These are phyloP conservation scores for Vigna radiata DNA, from an alignment of 306 rosid genomes.

Conservation along the genomic window DNA sequence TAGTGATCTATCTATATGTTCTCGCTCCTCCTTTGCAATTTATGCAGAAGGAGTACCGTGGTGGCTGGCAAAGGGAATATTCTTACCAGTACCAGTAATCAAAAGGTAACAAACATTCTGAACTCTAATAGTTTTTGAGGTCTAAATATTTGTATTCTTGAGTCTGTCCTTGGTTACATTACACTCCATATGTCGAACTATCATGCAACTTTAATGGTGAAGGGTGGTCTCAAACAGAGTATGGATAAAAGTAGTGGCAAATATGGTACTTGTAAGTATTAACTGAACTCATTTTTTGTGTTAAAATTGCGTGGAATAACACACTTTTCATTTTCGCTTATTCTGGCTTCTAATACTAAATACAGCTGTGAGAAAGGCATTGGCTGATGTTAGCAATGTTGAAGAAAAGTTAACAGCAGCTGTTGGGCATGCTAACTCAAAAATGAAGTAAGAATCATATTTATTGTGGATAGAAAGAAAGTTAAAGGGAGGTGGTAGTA, in stretches of 20 bases:
- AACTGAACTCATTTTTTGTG: slow-evolving; percentile 3
- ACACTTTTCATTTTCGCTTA: slow-evolving; percentile 8
- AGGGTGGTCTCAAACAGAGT: slow-evolving; percentile 57
- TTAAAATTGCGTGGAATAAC: slow-evolving; percentile 2
- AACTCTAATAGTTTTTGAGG: slow-evolving; percentile 34
- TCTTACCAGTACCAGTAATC: slow-evolving; percentile 37
- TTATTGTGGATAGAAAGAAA: slow-evolving; percentile 22
- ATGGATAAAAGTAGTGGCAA: slow-evolving; percentile 58
- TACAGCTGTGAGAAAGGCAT: slow-evolving; percentile 61
- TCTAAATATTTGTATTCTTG: slow-evolving; percentile 17
- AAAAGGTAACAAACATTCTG: slow-evolving; percentile 57
- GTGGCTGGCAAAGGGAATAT: slow-evolving; percentile 51
- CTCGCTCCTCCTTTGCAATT: slow-evolving; percentile 32
- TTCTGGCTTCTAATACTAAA: slow-evolving; percentile 51
- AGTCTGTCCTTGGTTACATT: slow-evolving; percentile 11
- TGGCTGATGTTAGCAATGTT: slow-evolving; percentile 82
- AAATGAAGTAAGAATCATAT: slow-evolving; percentile 65
- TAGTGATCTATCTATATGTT: background rate
- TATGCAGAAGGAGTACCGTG: slow-evolving; percentile 43
- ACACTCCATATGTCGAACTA: slow-evolving; percentile 15
- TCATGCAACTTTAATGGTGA: slow-evolving; percentile 41
- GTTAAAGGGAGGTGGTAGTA: slow-evolving; percentile 1
- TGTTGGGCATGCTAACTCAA: slow-evolving; percentile 49
- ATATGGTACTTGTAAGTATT: slow-evolving; percentile 59
- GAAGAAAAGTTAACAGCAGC: slow-evolving; percentile 53